Conservation (phyloP, 2,329 filamentous ascomycete genomes). For the Penicillium glabrum region DNA sequence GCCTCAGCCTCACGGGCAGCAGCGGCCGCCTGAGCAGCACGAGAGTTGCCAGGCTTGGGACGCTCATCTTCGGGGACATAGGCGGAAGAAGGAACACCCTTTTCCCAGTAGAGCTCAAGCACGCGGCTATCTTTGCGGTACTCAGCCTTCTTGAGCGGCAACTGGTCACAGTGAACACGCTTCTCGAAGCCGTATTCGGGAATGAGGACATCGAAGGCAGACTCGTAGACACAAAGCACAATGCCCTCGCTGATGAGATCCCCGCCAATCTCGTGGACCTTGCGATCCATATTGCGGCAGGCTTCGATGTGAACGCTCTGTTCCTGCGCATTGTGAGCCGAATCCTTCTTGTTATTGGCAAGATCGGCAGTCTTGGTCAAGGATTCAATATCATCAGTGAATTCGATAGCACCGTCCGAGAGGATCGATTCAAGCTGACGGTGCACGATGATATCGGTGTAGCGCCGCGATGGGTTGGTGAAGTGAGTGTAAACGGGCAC, state of each 20-base stretch:
- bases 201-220: constrained; percentile 95
- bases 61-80: constrained; percentile 97
- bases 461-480: constrained; percentile 90
- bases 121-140: constrained; percentile 95
- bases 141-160: constrained; percentile 97
- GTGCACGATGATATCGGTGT: constrained; percentile 92
- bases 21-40: constrained; percentile 71
- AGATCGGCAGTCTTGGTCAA: constrained; percentile 90
- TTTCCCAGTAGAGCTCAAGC: constrained; percentile 98
- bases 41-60: constrained; percentile 76
- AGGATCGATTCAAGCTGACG: constrained; percentile 87
- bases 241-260: constrained; percentile 95
- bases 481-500: constrained; percentile 95
- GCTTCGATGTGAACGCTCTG: constrained; percentile 99
- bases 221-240: constrained; percentile 96
- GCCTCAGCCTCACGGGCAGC: constrained; percentile 79
- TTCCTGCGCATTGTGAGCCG: constrained; percentile 93
- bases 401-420: constrained; percentile 78
- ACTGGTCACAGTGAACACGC: constrained; percentile 96
- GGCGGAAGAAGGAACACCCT: constrained; percentile 92
- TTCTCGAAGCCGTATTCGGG: constrained; percentile 99
- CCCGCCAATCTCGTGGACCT: constrained; percentile 78
- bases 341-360: constrained; percentile 99
- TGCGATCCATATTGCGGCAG: constrained; percentile 93
- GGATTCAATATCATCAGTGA: constrained; percentile 82